phyloP scores from a whole-genome alignment of 2,329 filamentous ascomycete species.

The Xylaria sp. region DNA sequence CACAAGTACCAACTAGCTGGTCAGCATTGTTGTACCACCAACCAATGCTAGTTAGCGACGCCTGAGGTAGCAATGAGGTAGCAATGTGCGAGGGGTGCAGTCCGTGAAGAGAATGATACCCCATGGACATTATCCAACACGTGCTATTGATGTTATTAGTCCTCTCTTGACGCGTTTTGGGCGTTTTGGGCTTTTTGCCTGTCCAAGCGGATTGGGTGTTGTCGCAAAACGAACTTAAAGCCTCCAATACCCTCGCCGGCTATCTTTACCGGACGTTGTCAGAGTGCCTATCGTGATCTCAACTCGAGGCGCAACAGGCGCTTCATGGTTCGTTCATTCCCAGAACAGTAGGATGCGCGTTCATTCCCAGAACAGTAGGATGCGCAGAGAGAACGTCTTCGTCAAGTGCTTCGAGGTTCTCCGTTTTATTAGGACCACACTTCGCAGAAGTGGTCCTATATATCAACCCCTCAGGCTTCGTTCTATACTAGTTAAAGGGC shows the following conservation, averaged over 20 bases:
- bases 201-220: slow-evolving; percentile 2
- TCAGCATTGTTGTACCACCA: not conserved
- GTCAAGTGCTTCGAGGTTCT: not conserved
- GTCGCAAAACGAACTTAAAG: slow-evolving; percentile 8
- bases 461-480: slow-evolving; percentile 1
- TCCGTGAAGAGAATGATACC: slow-evolving; percentile 3
- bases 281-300: not conserved
- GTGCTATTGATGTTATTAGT: slow-evolving; percentile 22
- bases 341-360: not conserved
- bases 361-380: not conserved
- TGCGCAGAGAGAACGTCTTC: not conserved
- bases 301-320: not conserved
- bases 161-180: slow-evolving; percentile 21
- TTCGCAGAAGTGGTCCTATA: not conserved
- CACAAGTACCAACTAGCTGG: slow-evolving; percentile 1
- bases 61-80: slow-evolving; percentile 1
- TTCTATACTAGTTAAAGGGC: slow-evolving; percentile 2
- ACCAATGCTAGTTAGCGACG: not conserved
- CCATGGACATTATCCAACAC: slow-evolving; percentile 29
- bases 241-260: not conserved
- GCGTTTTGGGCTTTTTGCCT: too few species aligned
- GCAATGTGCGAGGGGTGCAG: not conserved
- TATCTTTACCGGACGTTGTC: not conserved
- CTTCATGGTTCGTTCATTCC: slow-evolving; percentile 3
- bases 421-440: not conserved